Percentiles rank a stretch among this genome's conserved stretches.
Conservation (phyloP, 2,329 filamentous ascomycete species). For the Tothia fuscella region DNA sequence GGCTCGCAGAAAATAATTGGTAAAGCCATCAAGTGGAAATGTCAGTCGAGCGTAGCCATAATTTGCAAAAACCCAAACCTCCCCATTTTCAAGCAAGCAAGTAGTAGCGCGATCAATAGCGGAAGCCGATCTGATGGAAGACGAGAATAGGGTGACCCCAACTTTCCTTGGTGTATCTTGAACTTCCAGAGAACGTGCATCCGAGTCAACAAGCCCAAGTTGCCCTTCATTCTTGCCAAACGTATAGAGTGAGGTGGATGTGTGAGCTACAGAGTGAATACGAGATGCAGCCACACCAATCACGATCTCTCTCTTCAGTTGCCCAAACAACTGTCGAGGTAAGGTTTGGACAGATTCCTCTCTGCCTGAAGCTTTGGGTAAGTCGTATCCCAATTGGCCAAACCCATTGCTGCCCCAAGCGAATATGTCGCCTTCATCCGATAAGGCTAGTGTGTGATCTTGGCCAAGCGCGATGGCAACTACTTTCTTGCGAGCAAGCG, state of each 20-base stretch:
- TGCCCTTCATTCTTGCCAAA: constrained; percentile 96
- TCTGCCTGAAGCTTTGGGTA: constrained; percentile 53
- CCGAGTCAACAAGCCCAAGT: constrained; percentile 85
- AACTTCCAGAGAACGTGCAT: constrained; percentile 79
- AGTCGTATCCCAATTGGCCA: constrained; percentile 73
- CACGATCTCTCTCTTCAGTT: constrained; percentile 74
- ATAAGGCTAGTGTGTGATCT: constrained; percentile 79
- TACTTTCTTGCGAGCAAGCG: constrained; percentile 61
- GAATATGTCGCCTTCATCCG: constrained; percentile 78
- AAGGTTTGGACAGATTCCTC: constrained; percentile 72
- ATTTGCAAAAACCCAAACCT: constrained; percentile 88
- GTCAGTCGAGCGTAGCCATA: constrained; percentile 88
- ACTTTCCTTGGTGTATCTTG: constrained; percentile 77
- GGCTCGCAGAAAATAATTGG: constrained; percentile 55
- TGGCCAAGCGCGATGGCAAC: constrained; percentile 73
- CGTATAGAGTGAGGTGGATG: constrained; percentile 68
- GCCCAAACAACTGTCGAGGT: constrained; percentile 82
- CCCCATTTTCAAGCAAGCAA: constrained; percentile 72
- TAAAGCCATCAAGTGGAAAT: constrained; percentile 66
- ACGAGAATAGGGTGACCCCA: constrained; percentile 67
- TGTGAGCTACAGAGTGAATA: constrained; percentile 85
- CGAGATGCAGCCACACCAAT: constrained; percentile 77
- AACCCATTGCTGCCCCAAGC: constrained; percentile 86
- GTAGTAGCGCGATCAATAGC: constrained; percentile 86
- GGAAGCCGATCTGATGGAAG: constrained; percentile 63